Evolutionary conservation across 2,329 filamentous ascomycete species (phyloP), one percentile per base, ranked within the genome.

Genomic region (Colletotrichum siamense): DNA sequence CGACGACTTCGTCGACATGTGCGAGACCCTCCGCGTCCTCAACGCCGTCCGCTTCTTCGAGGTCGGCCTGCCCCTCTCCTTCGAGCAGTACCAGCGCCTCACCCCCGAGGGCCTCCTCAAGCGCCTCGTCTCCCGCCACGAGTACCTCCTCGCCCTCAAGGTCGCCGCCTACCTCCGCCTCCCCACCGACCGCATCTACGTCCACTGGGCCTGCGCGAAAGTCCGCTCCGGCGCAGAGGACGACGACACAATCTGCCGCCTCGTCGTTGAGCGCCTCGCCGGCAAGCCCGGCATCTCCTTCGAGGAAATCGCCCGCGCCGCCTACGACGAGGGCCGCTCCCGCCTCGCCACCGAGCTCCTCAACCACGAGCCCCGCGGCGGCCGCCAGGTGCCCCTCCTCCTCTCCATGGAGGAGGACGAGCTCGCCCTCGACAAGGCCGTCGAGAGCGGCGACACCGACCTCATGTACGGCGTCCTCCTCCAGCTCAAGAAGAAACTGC

Each of bases 1-100:
- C 82, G 97, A 99, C 82, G 96, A 99, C 79, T 99, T 99, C 85
- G 97, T 99, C 70, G 96, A 99, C 78, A 99, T 98, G 94, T 98
- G 96, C 80, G 96, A 99, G 84, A 97, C 94, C 1, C 87, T 99
- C 18, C 94, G 97, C 18, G 96, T 99, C 0, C 89, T 99, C 64
- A 99, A 98, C 81, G 96, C 96, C 8, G 94, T 96, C 15, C 93
- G 97, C 68, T 98, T 95, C 84, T 99, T 97, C 82, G 95, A 98
- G 81, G 91, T 99, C 69, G 97, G 97, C 4, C 88, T 99, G 26
- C 96, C 96, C 0, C 84, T 99, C 6, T 98, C 96, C 6, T 98
- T 97, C 82, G 96, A 98, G 78, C 96, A 99, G 84, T 99, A 97
- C 83, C 92, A 97, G 78, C 94, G 96, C 8, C 91, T 99, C 69